Base-by-base conservation (phyloP, 2,329 filamentous ascomycete genomes). In the Colletotrichum navitas region DNA sequence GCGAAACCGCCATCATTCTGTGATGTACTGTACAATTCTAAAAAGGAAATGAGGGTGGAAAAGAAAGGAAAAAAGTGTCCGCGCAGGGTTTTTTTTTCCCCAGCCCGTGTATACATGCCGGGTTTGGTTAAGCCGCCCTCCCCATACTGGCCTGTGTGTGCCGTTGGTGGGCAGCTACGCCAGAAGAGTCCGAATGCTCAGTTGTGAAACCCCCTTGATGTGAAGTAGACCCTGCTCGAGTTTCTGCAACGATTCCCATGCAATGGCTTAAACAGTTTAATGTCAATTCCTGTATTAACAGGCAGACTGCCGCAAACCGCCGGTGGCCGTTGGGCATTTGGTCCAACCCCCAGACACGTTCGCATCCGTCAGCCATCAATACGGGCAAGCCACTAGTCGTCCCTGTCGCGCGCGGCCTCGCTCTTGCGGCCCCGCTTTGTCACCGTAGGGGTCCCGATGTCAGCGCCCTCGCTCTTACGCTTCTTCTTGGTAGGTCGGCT, bases 401-500 rank as follows among this genome's bases (percentile, higher is more conserved):
- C 70, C 51, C 59, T 68, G 6, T 69, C 67, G 4, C 62, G 72
- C 7, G 71, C 49, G 36, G 62, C 58, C 51, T 74, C 76, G 62
- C 76, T 79, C 75, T 83, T 84, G 49, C 82, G 78, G 24, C 80
- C 73, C 56, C 73, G 76, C 74, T 76, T 78, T 43, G 69, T 32
- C 7, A 73, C 77, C 36, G 78, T 79, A 34, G 79, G 79, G 34
- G 81, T 81, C 29, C 74, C 66, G 39, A 59, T 56, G 5, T 69
- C 81, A 41, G 80, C 82, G 36, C 76, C 81, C 60, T 87, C 86
- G 75, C 87, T 89, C 84, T 88, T 89, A 5, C 87, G 83, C 83
- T 89, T 90, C 79, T 86, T 86, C 82, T 90, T 90, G 0, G 81
- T 80, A 24, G 87, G 86, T 49, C 87, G 82, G 47, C 61, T 60